Conservation (phyloP, 2,329 filamentous ascomycete species). For the Cephalotrichum gorgonifer region DNA sequence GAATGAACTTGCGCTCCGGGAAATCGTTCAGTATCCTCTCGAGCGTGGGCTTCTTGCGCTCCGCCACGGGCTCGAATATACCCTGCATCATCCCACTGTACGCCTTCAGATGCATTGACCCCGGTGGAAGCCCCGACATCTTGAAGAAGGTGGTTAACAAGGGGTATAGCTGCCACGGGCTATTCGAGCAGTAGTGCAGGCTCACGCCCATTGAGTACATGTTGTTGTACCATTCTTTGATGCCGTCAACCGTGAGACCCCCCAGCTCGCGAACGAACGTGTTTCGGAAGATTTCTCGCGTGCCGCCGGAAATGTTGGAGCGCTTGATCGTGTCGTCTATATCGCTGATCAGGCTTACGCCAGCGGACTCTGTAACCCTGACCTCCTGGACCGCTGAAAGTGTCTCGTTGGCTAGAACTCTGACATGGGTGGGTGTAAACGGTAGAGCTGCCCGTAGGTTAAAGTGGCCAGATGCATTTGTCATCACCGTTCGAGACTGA, state of each 20-base stretch:
- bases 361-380: constrained; percentile 62
- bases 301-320: constrained; percentile 78
- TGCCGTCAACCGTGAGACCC: constrained; percentile 76
- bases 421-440: constrained; percentile 82
- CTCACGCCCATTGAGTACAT: constrained; percentile 73
- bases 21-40: constrained; percentile 84
- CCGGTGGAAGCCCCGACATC: constrained; percentile 67
- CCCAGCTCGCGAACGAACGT: constrained; percentile 81
- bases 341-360: constrained; percentile 90
- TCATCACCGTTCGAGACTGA: constrained; percentile 73
- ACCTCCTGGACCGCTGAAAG: constrained; percentile 75
- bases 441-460: constrained; percentile 67
- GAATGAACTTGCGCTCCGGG: constrained; percentile 72
- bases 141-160: constrained; percentile 79
- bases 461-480: constrained; percentile 87
- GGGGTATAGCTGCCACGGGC: constrained; percentile 94
- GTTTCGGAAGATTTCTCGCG: constrained; percentile 91
- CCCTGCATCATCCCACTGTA: constrained; percentile 96
- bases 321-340: constrained; percentile 97
- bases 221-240: constrained; percentile 77
- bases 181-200: constrained; percentile 98
- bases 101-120: constrained; percentile 90
- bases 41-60: constrained; percentile 81
- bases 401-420: constrained; percentile 76
- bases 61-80: constrained; percentile 94